These are phyloP conservation scores for Yamadazyma paraphyllophila DNA, from an alignment of 805 yeast species.

Conservation along the genomic window DNA sequence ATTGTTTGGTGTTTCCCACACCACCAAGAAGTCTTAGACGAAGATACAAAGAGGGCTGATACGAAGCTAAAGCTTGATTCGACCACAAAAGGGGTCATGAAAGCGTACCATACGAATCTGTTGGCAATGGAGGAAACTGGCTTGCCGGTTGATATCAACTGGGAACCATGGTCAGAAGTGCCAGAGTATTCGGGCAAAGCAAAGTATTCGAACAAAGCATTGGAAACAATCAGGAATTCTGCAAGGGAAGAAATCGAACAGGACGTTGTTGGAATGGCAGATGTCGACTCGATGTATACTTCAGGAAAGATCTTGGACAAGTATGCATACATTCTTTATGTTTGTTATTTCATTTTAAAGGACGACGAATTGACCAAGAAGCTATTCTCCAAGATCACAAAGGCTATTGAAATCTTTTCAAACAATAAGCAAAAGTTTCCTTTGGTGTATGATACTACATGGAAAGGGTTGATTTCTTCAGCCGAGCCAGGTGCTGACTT, in stretches of 20 bases:
- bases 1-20: slow-evolving; percentile 55
- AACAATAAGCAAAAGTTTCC: slow-evolving; percentile 43
- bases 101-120: slow-evolving; percentile 39
- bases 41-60: slow-evolving; percentile 21
- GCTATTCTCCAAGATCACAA: slow-evolving; percentile 57
- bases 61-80: slow-evolving; percentile 43
- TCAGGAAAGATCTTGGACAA: slow-evolving; percentile 87
- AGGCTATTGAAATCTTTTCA: slow-evolving; percentile 68
- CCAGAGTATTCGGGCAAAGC: slow-evolving; percentile 25
- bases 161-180: slow-evolving; percentile 60
- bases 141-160: slow-evolving; percentile 40
- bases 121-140: slow-evolving; percentile 40
- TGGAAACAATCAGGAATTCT: slow-evolving; percentile 40
- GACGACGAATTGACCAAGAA: slow-evolving; percentile 51
- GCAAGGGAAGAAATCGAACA: slow-evolving; percentile 54
- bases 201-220: slow-evolving; percentile 28
- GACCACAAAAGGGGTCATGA: slow-evolving; percentile 50
- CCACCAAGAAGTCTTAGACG: slow-evolving; percentile 41
- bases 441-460: slow-evolving; percentile 28
- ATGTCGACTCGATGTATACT: slow-evolving; percentile 83
- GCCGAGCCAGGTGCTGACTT: slow-evolving; percentile 24
- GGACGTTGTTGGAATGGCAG: slow-evolving; percentile 56
- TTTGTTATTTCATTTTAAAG: slow-evolving; percentile 61
- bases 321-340: slow-evolving; percentile 82
- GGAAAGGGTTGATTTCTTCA: slow-evolving; percentile 27